Evolutionary conservation across 805 yeast species (phyloP).

Genomic region (Nakazawaea molendinolei): DNA sequence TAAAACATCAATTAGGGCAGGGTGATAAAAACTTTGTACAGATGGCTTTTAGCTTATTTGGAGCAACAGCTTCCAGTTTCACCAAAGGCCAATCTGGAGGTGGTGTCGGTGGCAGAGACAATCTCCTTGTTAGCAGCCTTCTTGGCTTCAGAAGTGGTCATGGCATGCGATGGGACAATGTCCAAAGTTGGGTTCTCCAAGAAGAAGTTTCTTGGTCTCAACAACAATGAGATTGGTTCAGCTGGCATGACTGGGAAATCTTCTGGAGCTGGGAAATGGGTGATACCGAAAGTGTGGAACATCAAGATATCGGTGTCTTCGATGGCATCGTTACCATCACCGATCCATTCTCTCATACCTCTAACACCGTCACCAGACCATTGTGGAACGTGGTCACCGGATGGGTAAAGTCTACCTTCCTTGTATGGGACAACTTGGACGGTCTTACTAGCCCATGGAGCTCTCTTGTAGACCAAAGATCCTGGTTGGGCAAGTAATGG

Average conservation of each 20-base stretch:
- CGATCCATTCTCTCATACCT: slow-evolving; percentile 67
- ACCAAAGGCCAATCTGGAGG: slow-evolving; percentile 48
- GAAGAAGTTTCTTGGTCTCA: slow-evolving; percentile 78
- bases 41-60: too few relatives aligned
- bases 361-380: slow-evolving; percentile 63
- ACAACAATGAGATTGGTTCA: slow-evolving; percentile 66
- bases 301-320: slow-evolving; percentile 67
- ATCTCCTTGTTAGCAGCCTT: slow-evolving; percentile 30
- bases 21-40: too few relatives aligned
- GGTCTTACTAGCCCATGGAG: slow-evolving; percentile 69
- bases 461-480: slow-evolving; percentile 72
- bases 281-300: slow-evolving; percentile 79
- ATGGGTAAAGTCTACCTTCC: slow-evolving; percentile 72
- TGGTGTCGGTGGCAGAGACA: slow-evolving; percentile 34
- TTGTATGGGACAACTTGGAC: slow-evolving; percentile 65
- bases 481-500: slow-evolving; percentile 69
- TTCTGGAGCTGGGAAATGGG: slow-evolving; percentile 86
- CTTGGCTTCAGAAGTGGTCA: slow-evolving; percentile 40
- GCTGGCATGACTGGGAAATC: slow-evolving; percentile 90
- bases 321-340: slow-evolving; percentile 49
- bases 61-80: slow-evolving; percentile 26
- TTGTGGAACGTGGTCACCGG: slow-evolving; percentile 73
- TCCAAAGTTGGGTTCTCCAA: slow-evolving; percentile 72
- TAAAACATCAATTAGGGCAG: too few relatives aligned
- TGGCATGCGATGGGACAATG: slow-evolving; percentile 56